These are phyloP conservation scores for Claviceps digitariae DNA, from an alignment of 2,329 filamentous ascomycete species.

Conservation along the genomic window DNA sequence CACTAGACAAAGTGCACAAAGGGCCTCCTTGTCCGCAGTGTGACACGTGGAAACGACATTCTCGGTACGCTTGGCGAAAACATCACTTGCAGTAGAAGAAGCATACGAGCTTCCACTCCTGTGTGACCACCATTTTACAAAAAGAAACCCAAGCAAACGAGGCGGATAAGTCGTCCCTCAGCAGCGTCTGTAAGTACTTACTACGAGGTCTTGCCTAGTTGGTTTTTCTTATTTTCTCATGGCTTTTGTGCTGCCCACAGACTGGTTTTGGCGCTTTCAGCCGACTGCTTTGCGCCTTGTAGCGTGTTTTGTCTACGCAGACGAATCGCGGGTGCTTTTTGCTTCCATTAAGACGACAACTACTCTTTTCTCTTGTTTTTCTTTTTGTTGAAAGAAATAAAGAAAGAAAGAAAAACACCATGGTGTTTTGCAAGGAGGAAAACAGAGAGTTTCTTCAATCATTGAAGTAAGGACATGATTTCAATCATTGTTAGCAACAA, in stretches of 20 bases:
- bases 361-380: too few species aligned
- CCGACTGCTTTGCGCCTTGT: neutral
- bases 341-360: neutral
- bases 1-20: neutral
- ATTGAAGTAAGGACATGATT: conserved; percentile 3
- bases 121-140: neutral
- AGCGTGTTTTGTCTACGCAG: neutral
- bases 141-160: neutral
- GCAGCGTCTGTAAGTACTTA: neutral
- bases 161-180: neutral
- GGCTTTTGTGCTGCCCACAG: neutral
- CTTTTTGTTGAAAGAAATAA: too few species aligned
- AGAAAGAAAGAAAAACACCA: too few species aligned
- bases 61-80: neutral
- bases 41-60: conserved; percentile 1
- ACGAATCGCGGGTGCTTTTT: too few species aligned
- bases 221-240: neutral
- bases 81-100: neutral
- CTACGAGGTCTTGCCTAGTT: neutral
- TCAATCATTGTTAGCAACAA: too few species aligned
- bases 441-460: conserved; percentile 3
- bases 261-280: neutral
- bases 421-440: conserved; percentile 4
- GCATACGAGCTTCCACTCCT: neutral
- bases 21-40: neutral